phyloP scores from a whole-genome alignment of 345 rosid species.

The Acer negundo region DNA sequence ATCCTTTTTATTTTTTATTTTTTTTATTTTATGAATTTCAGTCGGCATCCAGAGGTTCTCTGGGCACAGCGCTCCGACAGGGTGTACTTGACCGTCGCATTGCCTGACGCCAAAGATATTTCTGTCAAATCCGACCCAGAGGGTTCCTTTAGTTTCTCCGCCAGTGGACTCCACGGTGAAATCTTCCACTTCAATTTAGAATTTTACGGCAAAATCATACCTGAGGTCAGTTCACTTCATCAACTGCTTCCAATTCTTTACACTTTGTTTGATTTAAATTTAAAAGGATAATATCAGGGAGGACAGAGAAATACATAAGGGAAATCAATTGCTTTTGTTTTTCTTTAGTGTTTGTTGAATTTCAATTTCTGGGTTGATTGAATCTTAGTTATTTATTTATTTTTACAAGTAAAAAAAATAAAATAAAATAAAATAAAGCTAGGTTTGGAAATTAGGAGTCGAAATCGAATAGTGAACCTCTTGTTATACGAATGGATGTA shows the following conservation, averaged over 20 bases:
- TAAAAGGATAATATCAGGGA: no score
- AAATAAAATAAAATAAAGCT: background rate
- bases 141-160: conserved; percentile 79
- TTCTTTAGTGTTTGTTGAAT: background rate
- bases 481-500: background rate
- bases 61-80: conserved; percentile 96
- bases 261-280: no score
- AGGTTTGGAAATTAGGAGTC: background rate
- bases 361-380: background rate
- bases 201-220: conserved; percentile 56
- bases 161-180: conserved; percentile 71
- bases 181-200: conserved; percentile 65
- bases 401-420: background rate
- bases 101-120: conserved; percentile 84
- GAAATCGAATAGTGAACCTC: background rate
- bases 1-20: background rate
- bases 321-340: no score
- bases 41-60: conserved; percentile 93
- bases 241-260: background rate
- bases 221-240: conserved; percentile 49
- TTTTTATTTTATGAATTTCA: conserved; percentile 20
- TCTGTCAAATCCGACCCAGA: conserved; percentile 74
- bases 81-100: conserved; percentile 72
- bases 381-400: background rate
- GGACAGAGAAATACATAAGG: no score